Conservation (phyloP, 768 basidiomycete species). For the Termitomyces sp. region DNA sequence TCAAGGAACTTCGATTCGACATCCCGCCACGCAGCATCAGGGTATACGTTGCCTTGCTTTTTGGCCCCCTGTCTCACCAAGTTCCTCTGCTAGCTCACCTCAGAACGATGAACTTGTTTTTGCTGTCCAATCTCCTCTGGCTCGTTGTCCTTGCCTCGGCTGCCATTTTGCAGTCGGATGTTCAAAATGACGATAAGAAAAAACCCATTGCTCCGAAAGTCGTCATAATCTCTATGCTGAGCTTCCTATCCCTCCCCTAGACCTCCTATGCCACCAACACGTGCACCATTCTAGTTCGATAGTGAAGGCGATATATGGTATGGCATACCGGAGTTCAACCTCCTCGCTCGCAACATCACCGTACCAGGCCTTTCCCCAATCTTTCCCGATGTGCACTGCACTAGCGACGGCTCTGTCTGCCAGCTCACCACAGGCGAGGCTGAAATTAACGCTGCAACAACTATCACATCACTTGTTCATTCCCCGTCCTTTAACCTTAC, state of each 20-base stretch:
- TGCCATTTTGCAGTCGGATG: not conserved
- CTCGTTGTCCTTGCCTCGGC: slow-evolving; percentile 3
- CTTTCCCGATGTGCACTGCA: slow-evolving; percentile 7
- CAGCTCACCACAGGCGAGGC: slow-evolving; percentile 6
- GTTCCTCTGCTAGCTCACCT: not conserved
- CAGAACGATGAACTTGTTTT: slow-evolving; percentile 5
- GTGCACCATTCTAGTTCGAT: not conserved
- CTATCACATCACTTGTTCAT: slow-evolving; percentile 5
- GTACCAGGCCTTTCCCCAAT: slow-evolving; percentile 6
- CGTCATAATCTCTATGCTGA: slow-evolving; percentile 10
- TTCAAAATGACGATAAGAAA: not conserved
- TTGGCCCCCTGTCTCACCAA: not conserved
- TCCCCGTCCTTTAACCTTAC: slow-evolving; percentile 4
- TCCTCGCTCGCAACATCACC: slow-evolving; percentile 8
- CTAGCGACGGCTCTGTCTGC: not conserved
- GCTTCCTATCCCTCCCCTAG: not conserved
- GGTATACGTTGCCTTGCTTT: not conserved
- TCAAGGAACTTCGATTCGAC: not conserved
- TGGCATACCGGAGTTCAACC: slow-evolving; percentile 5
- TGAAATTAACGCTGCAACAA: slow-evolving; percentile 8
- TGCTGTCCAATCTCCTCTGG: slow-evolving; percentile 7
- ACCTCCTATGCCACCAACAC: too few species aligned
- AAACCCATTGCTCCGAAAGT: slow-evolving; percentile 3
- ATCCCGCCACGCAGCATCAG: slow-evolving; percentile 2
- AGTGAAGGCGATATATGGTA: slow-evolving; percentile 8